Conservation (phyloP, 352 stramenopile genomes). For the Phytophthora fragariaefolia region DNA sequence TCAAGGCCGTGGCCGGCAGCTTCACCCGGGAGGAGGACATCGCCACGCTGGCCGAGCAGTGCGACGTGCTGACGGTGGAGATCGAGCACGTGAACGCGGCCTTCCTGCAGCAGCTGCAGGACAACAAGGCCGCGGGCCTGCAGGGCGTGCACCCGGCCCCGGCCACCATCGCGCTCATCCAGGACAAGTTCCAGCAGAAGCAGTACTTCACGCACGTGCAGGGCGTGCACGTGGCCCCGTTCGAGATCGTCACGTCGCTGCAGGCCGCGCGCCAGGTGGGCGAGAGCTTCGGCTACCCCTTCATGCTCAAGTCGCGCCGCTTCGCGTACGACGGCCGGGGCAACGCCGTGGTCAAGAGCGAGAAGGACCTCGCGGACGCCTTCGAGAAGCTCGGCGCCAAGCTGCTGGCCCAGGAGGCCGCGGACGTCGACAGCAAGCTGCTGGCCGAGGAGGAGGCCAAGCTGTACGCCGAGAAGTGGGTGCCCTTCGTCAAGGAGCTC, state of each 20-base stretch:
- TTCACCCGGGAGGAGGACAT: constrained; percentile 80
- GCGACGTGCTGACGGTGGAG: constrained; percentile 97
- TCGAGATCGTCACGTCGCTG: constrained; percentile 53
- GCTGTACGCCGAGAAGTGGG: constrained; percentile 97
- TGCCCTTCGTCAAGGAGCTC: constrained; percentile 96
- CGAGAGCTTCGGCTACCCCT: constrained; percentile 91
- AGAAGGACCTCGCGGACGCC: constrained; percentile 82
- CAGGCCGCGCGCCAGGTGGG: constrained; percentile 54
- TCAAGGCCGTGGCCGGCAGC: constrained; percentile 74
- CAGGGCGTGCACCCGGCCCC: constrained; percentile 83
- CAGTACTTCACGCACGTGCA: constrained; percentile 69
- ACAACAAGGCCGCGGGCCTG: constrained; percentile 53
- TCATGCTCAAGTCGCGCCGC: constrained; percentile 97
- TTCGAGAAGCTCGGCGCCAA: constrained; percentile 79
- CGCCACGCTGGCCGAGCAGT: constrained; percentile 74
- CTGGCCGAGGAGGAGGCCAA: constrained; percentile 30
- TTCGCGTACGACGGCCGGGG: constrained; percentile 97
- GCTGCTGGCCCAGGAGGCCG: constrained; percentile 15
- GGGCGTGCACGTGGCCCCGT: constrained; percentile 61
- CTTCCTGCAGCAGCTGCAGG: constrained; percentile 90
- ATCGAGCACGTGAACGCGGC: constrained; percentile 98
- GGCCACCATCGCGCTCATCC: constrained; percentile 94
- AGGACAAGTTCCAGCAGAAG: constrained; percentile 98
- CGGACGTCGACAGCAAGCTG: constrained; percentile 30
- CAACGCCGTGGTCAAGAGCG: constrained; percentile 93